Evolutionary conservation across 73 alveolate genomes (phyloP).

Genomic region (Blepharisma japonicum): DNA sequence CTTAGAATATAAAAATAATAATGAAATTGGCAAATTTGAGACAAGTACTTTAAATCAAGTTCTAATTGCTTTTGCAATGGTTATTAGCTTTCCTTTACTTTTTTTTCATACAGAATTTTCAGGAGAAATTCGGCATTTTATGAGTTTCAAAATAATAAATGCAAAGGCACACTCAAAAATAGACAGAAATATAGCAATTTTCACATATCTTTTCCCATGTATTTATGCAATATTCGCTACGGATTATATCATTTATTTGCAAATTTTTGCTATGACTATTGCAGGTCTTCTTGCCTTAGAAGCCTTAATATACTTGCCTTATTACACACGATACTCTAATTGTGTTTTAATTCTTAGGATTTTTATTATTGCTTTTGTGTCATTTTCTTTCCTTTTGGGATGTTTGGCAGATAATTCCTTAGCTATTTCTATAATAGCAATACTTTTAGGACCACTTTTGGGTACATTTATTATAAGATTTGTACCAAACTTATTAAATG

Average conservation of each 20-base stretch:
- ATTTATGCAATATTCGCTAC: neutral
- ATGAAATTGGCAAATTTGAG: no score
- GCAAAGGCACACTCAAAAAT: conserved; percentile 3
- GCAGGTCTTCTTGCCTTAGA: neutral
- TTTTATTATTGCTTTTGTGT: neutral
- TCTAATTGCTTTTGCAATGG: no score
- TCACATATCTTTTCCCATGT: neutral
- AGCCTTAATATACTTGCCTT: neutral
- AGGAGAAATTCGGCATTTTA: neutral
- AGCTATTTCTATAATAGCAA: neutral
- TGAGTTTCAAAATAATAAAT: neutral
- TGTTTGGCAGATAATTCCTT: neutral
- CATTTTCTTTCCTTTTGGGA: conserved; percentile 4
- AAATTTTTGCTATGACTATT: neutral
- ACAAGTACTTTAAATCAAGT: no score
- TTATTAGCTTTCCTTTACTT: no score
- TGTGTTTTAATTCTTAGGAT: neutral
- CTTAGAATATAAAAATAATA: no score
- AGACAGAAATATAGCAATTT: neutral
- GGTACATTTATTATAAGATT: neutral
- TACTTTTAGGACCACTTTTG: neutral
- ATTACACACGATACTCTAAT: neutral
- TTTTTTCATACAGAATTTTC: neutral
- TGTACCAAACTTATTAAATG: neutral
- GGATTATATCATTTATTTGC: neutral